phyloP scores from a whole-genome alignment of 1,284 basidiomycete genomes.

The Cerrena zonata region DNA sequence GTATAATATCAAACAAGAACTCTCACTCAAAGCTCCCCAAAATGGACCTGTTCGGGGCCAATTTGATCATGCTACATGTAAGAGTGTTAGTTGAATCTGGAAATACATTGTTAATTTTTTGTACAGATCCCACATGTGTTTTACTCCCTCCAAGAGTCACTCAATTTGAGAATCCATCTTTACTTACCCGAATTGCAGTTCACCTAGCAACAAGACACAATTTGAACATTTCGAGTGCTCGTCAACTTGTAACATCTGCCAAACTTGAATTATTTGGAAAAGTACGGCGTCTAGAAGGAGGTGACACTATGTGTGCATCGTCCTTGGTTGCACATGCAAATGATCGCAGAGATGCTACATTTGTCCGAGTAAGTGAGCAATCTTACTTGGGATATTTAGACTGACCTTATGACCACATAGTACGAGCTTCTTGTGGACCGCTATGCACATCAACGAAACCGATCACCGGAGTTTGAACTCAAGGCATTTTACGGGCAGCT shows the following conservation, averaged over 20 bases:
- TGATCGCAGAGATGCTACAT: slow-evolving; percentile 11
- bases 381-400: neutral
- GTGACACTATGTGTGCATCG: slow-evolving; percentile 13
- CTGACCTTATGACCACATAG: slow-evolving; percentile 5
- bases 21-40: neutral
- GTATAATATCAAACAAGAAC: slow-evolving; percentile 1
- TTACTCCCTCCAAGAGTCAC: too few species aligned
- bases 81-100: too few species aligned
- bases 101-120: too few species aligned
- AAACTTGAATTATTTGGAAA: slow-evolving; percentile 11
- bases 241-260: slow-evolving; percentile 2
- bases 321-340: neutral
- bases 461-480: neutral
- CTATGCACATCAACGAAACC: slow-evolving; percentile 1
- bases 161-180: neutral
- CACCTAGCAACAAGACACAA: neutral
- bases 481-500: slow-evolving; percentile 12
- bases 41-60: neutral
- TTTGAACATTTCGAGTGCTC: neutral
- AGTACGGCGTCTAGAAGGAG: slow-evolving; percentile 11
- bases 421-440: slow-evolving; percentile 16
- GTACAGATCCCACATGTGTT: too few species aligned
- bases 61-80: neutral
- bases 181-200: neutral
- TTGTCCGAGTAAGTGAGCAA: slow-evolving; percentile 11